Percentiles rank a stretch among this genome's conserved stretches.
Conservation (phyloP, 169 alveolate species). For the Cryptosporidium parvum region DNA sequence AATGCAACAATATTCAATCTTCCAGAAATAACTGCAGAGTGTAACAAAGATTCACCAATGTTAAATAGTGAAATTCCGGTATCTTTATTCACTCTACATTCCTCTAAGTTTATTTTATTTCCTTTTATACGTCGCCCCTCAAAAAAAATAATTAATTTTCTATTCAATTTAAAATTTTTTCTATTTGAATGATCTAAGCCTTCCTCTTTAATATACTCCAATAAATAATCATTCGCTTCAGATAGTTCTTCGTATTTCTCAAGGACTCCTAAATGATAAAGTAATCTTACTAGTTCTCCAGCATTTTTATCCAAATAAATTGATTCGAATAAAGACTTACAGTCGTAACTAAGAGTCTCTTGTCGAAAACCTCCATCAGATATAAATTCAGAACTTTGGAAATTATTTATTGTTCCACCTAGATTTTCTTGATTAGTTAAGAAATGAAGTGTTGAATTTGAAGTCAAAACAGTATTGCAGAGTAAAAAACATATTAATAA, state of each 20-base stretch:
- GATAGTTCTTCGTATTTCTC: conserved; percentile 26
- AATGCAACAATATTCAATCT: conserved; percentile 23
- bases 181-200: conserved; percentile 1
- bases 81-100: conserved; percentile 58
- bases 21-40: conserved; percentile 73
- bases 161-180: neutral
- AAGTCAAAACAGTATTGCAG: neutral
- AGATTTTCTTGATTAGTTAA: neutral
- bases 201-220: conserved; percentile 2
- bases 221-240: neutral
- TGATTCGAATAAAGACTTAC: conserved; percentile 48
- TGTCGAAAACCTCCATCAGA: neutral
- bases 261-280: conserved; percentile 2
- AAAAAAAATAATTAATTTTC: conserved; percentile 12
- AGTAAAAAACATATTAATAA: neutral
- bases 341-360: neutral
- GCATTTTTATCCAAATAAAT: conserved; percentile 47
- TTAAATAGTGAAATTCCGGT: conserved; percentile 58
- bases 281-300: conserved; percentile 1
- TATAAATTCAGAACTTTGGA: neutral
- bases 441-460: neutral
- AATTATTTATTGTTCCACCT: neutral
- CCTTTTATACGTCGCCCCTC: conserved; percentile 13
- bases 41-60: conserved; percentile 52
- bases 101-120: conserved; percentile 11